phyloP scores from a whole-genome alignment of 805 yeast genomes.

The Zygotorulaspora chibaensis region DNA sequence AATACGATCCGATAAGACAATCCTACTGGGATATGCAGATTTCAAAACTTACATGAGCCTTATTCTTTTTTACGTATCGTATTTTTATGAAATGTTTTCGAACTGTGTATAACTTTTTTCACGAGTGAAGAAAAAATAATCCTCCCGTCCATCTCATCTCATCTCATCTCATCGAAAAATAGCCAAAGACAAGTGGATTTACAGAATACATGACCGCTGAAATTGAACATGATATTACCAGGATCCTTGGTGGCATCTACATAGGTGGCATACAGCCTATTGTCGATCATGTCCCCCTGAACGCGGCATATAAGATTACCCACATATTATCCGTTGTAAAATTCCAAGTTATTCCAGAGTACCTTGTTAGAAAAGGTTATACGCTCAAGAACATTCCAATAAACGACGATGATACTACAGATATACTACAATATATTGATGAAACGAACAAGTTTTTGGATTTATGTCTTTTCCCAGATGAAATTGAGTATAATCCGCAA shows the following conservation, averaged over 20 bases:
- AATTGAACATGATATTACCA: conserved; percentile 31
- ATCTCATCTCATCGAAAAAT: conserved; percentile 14
- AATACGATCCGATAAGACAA: conserved; percentile 58
- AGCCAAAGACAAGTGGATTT: background rate
- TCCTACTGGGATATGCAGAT: conserved; percentile 57
- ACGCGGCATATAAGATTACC: conserved; percentile 51
- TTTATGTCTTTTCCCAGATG: conserved; percentile 49
- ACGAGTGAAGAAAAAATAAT: conserved; percentile 1
- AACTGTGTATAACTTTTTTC: background rate
- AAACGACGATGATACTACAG: conserved; percentile 65
- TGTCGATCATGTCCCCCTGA: conserved; percentile 47
- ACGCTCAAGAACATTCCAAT: conserved; percentile 57
- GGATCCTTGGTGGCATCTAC: conserved; percentile 77
- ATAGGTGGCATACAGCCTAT: conserved; percentile 71
- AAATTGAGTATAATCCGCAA: conserved; percentile 31
- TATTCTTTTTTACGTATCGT: background rate
- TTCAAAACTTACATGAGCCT: background rate
- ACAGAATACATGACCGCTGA: conserved; percentile 3
- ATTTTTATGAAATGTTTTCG: background rate
- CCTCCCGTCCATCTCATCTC: conserved; percentile 19
- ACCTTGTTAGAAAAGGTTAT: conserved; percentile 43
- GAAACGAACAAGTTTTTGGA: conserved; percentile 64
- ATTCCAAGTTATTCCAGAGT: conserved; percentile 54
- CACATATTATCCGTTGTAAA: conserved; percentile 69
- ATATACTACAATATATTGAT: conserved; percentile 60